Percentiles rank a stretch among this genome's conserved stretches.
These are phyloP conservation scores for Psidium guajava DNA, from an alignment of 345 rosid genomes.

Conservation along the genomic window DNA sequence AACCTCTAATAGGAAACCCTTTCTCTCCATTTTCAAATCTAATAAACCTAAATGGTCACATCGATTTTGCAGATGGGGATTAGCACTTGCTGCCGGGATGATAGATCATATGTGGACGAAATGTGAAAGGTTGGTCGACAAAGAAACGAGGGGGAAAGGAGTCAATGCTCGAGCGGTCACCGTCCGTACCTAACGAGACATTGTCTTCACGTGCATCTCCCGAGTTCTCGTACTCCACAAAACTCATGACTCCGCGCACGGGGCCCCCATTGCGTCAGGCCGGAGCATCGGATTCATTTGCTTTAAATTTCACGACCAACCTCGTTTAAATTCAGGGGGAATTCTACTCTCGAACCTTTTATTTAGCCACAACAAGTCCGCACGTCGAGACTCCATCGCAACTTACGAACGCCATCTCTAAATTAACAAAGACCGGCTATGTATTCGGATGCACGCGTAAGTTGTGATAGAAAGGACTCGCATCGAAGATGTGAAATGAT, in stretches of 20 bases:
- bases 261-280: neutral
- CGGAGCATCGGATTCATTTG: neutral
- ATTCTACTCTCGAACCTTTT: neutral
- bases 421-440: neutral
- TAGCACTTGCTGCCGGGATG: neutral
- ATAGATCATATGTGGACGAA: neutral
- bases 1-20: neutral
- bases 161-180: neutral
- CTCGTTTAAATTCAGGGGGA: neutral
- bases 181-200: neutral
- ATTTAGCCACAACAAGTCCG: neutral
- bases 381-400: neutral
- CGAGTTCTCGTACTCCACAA: neutral
- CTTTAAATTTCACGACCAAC: neutral
- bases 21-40: neutral
- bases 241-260: neutral
- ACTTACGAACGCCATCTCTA: neutral
- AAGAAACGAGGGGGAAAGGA: neutral
- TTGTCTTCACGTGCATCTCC: neutral
- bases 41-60: neutral
- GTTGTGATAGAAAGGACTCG: neutral
- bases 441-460: neutral
- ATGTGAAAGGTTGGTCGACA: neutral
- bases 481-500: accelerated
- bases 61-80: neutral